phyloP scores from a whole-genome alignment of 1,139 yeast genomes.

The Yamadazyma jaroonii region DNA sequence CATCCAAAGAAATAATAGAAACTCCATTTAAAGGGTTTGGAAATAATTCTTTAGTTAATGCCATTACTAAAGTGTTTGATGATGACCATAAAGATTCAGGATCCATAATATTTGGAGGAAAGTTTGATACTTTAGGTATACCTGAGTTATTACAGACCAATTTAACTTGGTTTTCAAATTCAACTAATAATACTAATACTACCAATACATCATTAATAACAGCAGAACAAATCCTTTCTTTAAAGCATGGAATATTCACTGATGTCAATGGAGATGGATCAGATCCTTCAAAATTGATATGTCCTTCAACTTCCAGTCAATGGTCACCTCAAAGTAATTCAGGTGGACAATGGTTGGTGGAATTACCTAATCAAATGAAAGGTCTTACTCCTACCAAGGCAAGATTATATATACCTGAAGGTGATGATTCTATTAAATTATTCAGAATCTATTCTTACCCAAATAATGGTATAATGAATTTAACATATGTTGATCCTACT shows the following conservation, averaged over 20 bases:
- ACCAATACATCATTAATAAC: slow-evolving; percentile 40
- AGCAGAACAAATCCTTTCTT: slow-evolving; percentile 66
- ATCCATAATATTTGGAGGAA: slow-evolving; percentile 77
- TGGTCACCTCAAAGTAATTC: slow-evolving; percentile 58
- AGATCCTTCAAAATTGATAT: slow-evolving; percentile 44
- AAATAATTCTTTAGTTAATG: slow-evolving; percentile 52
- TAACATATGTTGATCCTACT: slow-evolving; percentile 76
- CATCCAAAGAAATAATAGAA: slow-evolving; percentile 37
- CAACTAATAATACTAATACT: slow-evolving; percentile 23
- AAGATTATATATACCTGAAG: slow-evolving; percentile 62
- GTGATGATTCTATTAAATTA: slow-evolving; percentile 52
- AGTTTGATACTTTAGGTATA: slow-evolving; percentile 62
- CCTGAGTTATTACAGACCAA: slow-evolving; percentile 40
- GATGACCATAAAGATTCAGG: slow-evolving; percentile 19
- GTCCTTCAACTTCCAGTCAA: slow-evolving; percentile 49
- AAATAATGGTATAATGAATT: slow-evolving; percentile 84
- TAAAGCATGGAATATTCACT: slow-evolving; percentile 58
- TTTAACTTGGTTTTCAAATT: slow-evolving; percentile 21
- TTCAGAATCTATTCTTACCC: slow-evolving; percentile 81
- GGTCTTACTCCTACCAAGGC: slow-evolving; percentile 69
- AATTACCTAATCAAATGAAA: slow-evolving; percentile 51
- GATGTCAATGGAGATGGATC: slow-evolving; percentile 48
- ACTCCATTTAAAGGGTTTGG: slow-evolving; percentile 82
- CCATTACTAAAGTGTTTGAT: slow-evolving; percentile 55
- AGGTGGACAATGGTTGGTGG: slow-evolving; percentile 69